Conservation (phyloP, 169 alveolate species). For the Blepharisma undulans region DNA sequence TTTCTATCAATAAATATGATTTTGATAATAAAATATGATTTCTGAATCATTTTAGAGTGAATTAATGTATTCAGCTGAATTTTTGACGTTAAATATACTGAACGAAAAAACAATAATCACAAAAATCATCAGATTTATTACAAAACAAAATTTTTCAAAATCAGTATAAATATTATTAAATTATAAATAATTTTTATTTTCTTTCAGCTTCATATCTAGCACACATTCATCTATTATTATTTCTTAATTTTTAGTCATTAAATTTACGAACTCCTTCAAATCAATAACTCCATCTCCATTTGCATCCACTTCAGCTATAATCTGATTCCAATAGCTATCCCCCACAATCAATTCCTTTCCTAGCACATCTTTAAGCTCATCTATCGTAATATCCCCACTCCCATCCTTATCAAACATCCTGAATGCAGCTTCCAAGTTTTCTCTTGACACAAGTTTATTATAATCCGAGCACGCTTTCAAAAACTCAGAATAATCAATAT, state of each 20-base stretch:
- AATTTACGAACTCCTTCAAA: conserved; percentile 1
- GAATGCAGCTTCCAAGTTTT: conserved; percentile 40
- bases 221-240: neutral
- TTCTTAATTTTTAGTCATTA: conserved; percentile 13
- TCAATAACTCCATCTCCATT: conserved; percentile 47
- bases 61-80: neutral
- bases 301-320: conserved; percentile 28
- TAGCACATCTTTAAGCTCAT: conserved; percentile 32
- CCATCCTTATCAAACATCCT: conserved; percentile 53
- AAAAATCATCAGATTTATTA: neutral
- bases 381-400: conserved; percentile 40
- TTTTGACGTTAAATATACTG: neutral
- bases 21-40: neutral
- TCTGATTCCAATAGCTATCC: conserved; percentile 28
- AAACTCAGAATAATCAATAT: conserved; percentile 39
- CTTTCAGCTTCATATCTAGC: neutral
- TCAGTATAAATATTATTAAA: too few relatives aligned
- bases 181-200: too few relatives aligned
- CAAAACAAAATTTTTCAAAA: too few relatives aligned
- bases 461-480: conserved; percentile 21
- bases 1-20: neutral
- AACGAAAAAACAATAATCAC: too few relatives aligned
- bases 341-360: neutral
- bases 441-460: neutral
- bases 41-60: neutral